phyloP scores from a whole-genome alignment of 140 eudicot species.

The Bidens hawaiensis region DNA sequence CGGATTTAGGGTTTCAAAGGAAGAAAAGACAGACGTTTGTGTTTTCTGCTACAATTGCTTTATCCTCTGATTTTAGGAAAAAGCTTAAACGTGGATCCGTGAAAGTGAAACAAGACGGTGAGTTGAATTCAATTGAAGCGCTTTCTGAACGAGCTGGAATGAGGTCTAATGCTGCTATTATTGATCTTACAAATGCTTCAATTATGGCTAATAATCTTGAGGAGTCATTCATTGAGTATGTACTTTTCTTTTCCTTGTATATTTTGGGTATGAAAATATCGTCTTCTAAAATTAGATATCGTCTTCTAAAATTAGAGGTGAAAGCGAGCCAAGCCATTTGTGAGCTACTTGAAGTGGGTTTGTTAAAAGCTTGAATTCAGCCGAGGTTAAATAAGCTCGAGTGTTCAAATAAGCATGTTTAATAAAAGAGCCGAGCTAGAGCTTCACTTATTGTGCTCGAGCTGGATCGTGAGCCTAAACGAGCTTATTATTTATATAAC shows the following conservation, averaged over 20 bases:
- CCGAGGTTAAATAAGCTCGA: no score
- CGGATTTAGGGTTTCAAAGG: slow-evolving; percentile 63
- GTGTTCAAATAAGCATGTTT: no score
- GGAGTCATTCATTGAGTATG: slow-evolving; percentile 94
- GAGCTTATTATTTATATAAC: no score
- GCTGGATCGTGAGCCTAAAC: no score
- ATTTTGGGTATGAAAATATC: neutral
- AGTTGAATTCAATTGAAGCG: slow-evolving; percentile 66
- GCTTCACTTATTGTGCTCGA: no score
- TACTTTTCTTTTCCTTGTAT: neutral
- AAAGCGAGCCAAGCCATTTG: no score
- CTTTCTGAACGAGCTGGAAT: slow-evolving; percentile 92
- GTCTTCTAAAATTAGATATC: no score
- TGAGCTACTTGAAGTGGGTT: neutral
- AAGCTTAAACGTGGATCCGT: slow-evolving; percentile 83
- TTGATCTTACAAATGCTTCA: slow-evolving; percentile 77
- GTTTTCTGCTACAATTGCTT: slow-evolving; percentile 93
- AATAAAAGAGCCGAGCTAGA: no score
- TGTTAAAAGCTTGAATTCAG: no score
- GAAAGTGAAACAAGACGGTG: slow-evolving; percentile 49
- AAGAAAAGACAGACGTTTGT: slow-evolving; percentile 94
- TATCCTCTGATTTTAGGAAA: slow-evolving; percentile 82
- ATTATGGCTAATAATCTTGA: slow-evolving; percentile 76
- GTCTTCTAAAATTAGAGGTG: no score
- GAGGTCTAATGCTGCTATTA: slow-evolving; percentile 74